Evolutionary conservation across 2,329 filamentous ascomycete species (phyloP).

Genomic region (Mycosphaerelloides madeirae): DNA sequence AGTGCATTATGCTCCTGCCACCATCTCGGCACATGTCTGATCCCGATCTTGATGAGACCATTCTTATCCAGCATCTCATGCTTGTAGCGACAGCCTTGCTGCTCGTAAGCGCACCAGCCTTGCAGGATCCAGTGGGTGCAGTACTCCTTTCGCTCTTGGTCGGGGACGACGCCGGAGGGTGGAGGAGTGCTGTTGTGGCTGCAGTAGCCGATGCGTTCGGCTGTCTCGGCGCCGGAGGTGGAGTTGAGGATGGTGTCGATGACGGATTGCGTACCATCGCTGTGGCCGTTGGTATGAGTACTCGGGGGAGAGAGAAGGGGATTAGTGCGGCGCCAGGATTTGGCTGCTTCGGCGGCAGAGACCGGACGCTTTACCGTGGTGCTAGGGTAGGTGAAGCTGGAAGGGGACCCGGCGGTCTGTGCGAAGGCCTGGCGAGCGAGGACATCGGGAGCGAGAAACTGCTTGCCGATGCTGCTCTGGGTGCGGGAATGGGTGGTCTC

Average conservation of each 20-base stretch:
- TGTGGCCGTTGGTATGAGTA: neutral
- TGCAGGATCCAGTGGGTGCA: conserved; percentile 89
- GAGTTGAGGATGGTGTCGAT: conserved; percentile 31
- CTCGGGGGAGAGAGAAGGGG: conserved; percentile 3
- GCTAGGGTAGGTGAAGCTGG: neutral
- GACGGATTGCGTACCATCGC: conserved; percentile 21
- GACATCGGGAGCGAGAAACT: conserved; percentile 22
- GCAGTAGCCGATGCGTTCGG: conserved; percentile 27
- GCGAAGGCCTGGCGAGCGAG: conserved; percentile 20
- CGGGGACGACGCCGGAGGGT: conserved; percentile 37
- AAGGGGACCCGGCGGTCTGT: neutral
- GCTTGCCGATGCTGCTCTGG: conserved; percentile 13
- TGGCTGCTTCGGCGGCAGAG: conserved; percentile 22
- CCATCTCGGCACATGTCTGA: conserved; percentile 55
- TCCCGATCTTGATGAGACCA: conserved; percentile 65
- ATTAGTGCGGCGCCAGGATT: conserved; percentile 23
- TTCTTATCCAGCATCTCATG: conserved; percentile 79
- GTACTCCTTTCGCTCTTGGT: conserved; percentile 62
- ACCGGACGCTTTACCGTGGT: conserved; percentile 9
- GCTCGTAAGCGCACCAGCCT: conserved; percentile 76
- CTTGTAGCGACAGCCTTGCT: conserved; percentile 83
- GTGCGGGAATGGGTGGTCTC: conserved; percentile 11
- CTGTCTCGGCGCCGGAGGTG: conserved; percentile 23
- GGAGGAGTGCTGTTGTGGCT: conserved; percentile 18
- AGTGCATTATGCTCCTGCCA: conserved; percentile 46